Base-by-base conservation (phyloP, 257 asterid genomes). In the Nicotiana obtusifolia region DNA sequence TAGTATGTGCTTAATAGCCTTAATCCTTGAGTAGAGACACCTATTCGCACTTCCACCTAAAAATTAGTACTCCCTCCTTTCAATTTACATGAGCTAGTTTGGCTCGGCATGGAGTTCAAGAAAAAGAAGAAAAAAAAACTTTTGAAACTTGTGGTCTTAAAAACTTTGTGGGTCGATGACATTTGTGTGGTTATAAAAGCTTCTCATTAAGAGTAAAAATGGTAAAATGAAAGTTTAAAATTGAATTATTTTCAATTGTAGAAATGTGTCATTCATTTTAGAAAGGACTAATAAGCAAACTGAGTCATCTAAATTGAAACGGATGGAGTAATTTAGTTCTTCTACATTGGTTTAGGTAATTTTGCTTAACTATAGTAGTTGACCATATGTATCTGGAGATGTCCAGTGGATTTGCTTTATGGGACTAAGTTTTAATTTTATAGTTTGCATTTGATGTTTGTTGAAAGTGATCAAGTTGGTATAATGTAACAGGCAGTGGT, bases 401-500 rank as follows among this genome's bases (percentile, higher is more conserved):
- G 67, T 9, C 4, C 68, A 26, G 4, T 5, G 68, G 14, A 62
- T 62, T 62, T 62, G 68, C 7, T 20, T 62, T 26, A 24, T 62
- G 35, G 35, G 3, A 13, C 13, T 22, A 15, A 62, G 68, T 62
- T 62, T 62, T 62, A 20, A 60, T 62, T 24, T 62, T 62, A 20
- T 20, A 11, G 24, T 3, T 11, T 52, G 59, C 56, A 10, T 35
- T 1, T 56, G 30, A 5, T 52, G 79, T 10, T 52, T 9, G 20
- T 13, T 35, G 80, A 16, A 64, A 19, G 60, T 64, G 76, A 71
- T 28, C 53, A 82, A 60, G 15, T 15, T 30, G 81, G 16, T 64
- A 31, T 78, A 26, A 53, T 20, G 73, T 79, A 57, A 41, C 88
- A 85, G 88, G 88, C 86, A 53, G 88, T 82, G 61, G 86, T 85